phyloP scores from a whole-genome alignment of 371 early-diverging fungal species.

The Lichtheimia corymbifera region DNA sequence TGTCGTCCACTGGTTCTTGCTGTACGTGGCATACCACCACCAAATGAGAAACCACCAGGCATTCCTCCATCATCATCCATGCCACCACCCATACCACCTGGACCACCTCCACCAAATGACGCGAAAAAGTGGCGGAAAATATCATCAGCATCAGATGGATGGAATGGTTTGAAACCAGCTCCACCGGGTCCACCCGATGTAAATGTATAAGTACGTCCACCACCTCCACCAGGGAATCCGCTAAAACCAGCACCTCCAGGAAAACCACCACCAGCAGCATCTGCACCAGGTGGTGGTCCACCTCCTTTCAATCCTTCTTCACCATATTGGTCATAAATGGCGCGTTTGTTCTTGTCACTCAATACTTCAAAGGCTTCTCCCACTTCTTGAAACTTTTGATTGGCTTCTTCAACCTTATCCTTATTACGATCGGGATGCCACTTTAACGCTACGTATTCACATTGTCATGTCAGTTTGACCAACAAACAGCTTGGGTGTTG shows the following conservation, averaged over 20 bases:
- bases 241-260: slow-evolving; percentile 46
- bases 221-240: slow-evolving; percentile 45
- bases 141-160: slow-evolving; percentile 89
- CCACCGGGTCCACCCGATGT: slow-evolving; percentile 49
- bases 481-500: neutral
- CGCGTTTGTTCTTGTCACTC: slow-evolving; percentile 86
- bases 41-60: slow-evolving; percentile 30
- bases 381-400: slow-evolving; percentile 36
- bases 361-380: slow-evolving; percentile 97
- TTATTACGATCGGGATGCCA: slow-evolving; percentile 58
- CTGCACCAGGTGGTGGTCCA: slow-evolving; percentile 31
- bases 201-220: slow-evolving; percentile 58
- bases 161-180: slow-evolving; percentile 70
- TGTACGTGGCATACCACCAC: slow-evolving; percentile 23
- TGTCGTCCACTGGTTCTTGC: slow-evolving; percentile 13
- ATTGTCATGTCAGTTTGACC: neutral
- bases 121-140: slow-evolving; percentile 90
- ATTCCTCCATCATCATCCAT: slow-evolving; percentile 36
- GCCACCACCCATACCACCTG: slow-evolving; percentile 45
- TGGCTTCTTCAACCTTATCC: slow-evolving; percentile 36
- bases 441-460: slow-evolving; percentile 34
- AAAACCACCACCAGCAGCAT: slow-evolving; percentile 45
- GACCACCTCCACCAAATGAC: slow-evolving; percentile 61
- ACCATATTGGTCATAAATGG: slow-evolving; percentile 87
- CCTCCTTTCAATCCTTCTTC: slow-evolving; percentile 88